Percentiles rank a stretch among this genome's conserved stretches.
These are phyloP conservation scores for Boletus vinaceobasis DNA, from an alignment of 768 basidiomycete species.

Conservation along the genomic window DNA sequence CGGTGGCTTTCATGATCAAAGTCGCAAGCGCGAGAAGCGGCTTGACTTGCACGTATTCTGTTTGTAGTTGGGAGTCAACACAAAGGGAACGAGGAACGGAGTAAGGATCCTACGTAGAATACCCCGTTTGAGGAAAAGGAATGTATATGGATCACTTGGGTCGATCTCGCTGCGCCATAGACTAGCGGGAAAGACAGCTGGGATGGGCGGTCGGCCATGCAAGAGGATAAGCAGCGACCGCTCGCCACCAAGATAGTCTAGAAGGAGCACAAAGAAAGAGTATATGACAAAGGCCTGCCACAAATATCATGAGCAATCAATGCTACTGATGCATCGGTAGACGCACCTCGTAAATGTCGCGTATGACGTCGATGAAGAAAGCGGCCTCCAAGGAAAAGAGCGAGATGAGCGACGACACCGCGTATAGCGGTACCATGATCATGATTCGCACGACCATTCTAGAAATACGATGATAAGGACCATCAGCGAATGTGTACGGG, in stretches of 20 bases:
- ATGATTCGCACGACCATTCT: slow-evolving; percentile 95
- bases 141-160: slow-evolving; percentile 91
- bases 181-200: slow-evolving; percentile 80
- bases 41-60: slow-evolving; percentile 98
- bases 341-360: slow-evolving; percentile 93
- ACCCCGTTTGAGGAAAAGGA: slow-evolving; percentile 91
- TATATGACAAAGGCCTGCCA: slow-evolving; percentile 88
- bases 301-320: neutral
- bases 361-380: slow-evolving; percentile 91
- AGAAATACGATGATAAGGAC: slow-evolving; percentile 4
- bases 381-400: slow-evolving; percentile 92
- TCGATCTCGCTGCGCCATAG: slow-evolving; percentile 86
- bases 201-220: slow-evolving; percentile 87
- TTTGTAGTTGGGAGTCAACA: slow-evolving; percentile 1
- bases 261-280: slow-evolving; percentile 81
- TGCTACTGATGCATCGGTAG: neutral
- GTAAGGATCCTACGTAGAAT: slow-evolving; percentile 67
- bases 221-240: slow-evolving; percentile 88
- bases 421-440: slow-evolving; percentile 96
- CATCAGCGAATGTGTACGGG: neutral
- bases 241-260: slow-evolving; percentile 89
- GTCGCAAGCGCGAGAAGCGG: slow-evolving; percentile 84
- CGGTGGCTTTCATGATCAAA: slow-evolving; percentile 78
- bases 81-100: neutral
- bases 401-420: slow-evolving; percentile 85